Conservation (phyloP, 2,329 filamentous ascomycete species). For the Pestalotiopsis sp. region DNA sequence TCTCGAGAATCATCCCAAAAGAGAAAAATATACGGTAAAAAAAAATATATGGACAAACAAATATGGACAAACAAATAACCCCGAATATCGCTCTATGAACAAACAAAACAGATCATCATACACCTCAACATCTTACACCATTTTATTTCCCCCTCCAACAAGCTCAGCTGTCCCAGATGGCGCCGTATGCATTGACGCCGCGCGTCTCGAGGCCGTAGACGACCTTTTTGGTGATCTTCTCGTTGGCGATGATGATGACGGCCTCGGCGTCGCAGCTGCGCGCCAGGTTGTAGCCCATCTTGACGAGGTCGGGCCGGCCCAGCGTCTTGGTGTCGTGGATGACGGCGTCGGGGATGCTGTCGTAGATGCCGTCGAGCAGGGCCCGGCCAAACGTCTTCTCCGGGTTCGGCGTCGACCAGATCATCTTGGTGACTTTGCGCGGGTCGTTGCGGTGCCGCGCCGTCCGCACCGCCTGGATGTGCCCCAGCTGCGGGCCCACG, state of each 20-base stretch:
- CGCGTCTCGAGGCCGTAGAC: conserved; percentile 70
- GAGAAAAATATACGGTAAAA: background rate
- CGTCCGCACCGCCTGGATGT: conserved; percentile 46
- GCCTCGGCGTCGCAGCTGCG: conserved; percentile 65
- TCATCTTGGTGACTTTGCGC: conserved; percentile 54
- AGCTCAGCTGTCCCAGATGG: conserved; percentile 69
- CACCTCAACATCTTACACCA: background rate
- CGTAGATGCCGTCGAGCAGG: conserved; percentile 57
- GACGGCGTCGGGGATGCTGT: conserved; percentile 63
- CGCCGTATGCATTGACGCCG: conserved; percentile 70
- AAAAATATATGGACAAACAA: background rate
- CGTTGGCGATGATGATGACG: conserved; percentile 74
- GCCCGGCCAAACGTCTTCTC: conserved; percentile 62
- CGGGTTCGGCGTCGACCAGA: conserved; percentile 71
- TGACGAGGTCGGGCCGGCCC: conserved; percentile 60
- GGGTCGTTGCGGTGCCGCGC: conserved; percentile 25
- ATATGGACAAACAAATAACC: background rate
- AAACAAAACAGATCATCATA: background rate
- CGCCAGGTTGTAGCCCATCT: conserved; percentile 54
- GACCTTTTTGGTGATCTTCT: conserved; percentile 66
- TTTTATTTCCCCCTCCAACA: background rate
- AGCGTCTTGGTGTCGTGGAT: conserved; percentile 67
- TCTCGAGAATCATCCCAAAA: background rate
- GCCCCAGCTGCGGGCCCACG: conserved; percentile 69
- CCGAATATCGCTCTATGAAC: background rate